These are phyloP conservation scores for Helotiales sp. DNA, from an alignment of 2,329 filamentous ascomycete genomes.

Conservation along the genomic window DNA sequence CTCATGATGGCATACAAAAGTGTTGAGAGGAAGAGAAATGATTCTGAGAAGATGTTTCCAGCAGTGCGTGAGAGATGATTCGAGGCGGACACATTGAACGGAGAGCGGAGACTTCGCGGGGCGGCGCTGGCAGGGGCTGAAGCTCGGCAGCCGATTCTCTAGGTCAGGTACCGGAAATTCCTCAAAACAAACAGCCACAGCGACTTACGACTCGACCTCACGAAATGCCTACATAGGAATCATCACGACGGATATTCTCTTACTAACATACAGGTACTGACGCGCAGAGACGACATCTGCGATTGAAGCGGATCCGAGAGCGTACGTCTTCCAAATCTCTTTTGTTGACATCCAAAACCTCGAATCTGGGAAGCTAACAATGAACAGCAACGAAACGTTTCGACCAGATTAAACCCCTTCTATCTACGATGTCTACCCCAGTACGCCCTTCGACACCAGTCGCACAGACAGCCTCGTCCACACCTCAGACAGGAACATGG, in stretches of 20 bases:
- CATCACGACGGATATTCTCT: conserved; percentile 3
- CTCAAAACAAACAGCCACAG: conserved; percentile 17
- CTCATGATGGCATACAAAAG: conserved; percentile 26
- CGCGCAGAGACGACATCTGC: neutral
- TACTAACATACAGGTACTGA: conserved; percentile 31
- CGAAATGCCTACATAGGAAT: conserved; percentile 26
- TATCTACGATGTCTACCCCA: conserved; percentile 27
- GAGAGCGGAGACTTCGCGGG: conserved; percentile 1
- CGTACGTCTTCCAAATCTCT: conserved; percentile 3
- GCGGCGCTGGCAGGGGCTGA: conserved; percentile 4
- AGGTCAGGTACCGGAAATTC: neutral
- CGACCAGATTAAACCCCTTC: neutral
- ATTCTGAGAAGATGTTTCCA: neutral
- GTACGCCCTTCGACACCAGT: conserved; percentile 29
- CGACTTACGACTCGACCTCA: conserved; percentile 3
- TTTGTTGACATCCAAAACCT: conserved; percentile 23
- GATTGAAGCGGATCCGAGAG: neutral
- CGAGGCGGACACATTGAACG: conserved; percentile 17
- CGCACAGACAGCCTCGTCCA: conserved; percentile 24
- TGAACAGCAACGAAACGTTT: neutral
- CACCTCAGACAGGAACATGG: conserved; percentile 70
- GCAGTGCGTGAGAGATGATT: neutral
- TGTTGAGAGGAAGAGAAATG: neutral
- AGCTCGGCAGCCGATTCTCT: conserved; percentile 11
- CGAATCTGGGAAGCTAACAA: neutral